Evolutionary conservation across 2,329 filamentous ascomycete genomes (phyloP), one percentile per base, ranked within the genome.

Genomic region (Aspergillus arachidicola): DNA sequence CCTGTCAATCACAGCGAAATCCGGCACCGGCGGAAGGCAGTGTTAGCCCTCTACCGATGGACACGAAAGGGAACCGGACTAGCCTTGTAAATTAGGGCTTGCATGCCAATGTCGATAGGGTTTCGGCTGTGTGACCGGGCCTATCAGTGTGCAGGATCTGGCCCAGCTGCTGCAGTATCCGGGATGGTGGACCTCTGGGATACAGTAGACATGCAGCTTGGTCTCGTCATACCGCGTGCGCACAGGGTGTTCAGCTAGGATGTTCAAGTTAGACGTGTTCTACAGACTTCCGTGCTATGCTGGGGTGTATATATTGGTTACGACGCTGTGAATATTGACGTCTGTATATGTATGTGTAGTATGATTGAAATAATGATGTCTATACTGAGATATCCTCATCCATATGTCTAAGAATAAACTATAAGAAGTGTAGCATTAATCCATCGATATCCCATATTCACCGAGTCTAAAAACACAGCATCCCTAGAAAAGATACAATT

Each of bases 41-140:
- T 97, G 62, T 81, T 97, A 58, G 87, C 91, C 26, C 80, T 97
- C 67, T 97, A 97, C 79, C 86, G 94, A 66, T 97, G 94, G 94
- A 94, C 91, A 5, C 92, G 93, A 53, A 92, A 96, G 74, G 94
- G 94, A 16, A 95, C 91, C 10, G 94, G 94, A 1, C 83, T 97
- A 66, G 94, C 94, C 34, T 68, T 78, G 9, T 76, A 64, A 45
- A 19, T 45, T 54, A 59, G 26, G 48, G 21, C 46, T 23, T 16
- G 30, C 30, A 38, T 36, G n/a, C 32, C 21, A 26, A 38, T 38
- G 4, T 6, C 21, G 12, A 38, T 26, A 38, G 51, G 48, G 48
- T 32, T 51, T 51, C 48, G 48, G n/a, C 32, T 34, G 32, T 55
- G 51, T 10, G n/a, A 19, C 48, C 19, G 16, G 32, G 30, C 51